Conservation (phyloP, 495 filamentous ascomycete species). For the Xylaria scruposa region DNA sequence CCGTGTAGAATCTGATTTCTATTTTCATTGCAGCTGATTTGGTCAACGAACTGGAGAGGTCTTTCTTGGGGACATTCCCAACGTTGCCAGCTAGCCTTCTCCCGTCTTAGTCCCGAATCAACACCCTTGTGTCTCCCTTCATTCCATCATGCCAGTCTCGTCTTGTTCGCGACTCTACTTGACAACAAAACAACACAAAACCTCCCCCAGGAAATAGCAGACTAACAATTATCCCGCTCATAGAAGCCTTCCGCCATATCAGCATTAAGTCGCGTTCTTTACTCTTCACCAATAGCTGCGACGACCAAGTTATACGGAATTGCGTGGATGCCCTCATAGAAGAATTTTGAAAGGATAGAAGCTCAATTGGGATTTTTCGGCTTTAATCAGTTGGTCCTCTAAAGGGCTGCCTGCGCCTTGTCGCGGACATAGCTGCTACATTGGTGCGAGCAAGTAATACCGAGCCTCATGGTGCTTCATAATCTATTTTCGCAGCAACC, state of each 20-base stretch:
- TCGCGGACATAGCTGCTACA: conserved; percentile 35
- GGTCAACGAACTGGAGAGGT: conserved; percentile 32
- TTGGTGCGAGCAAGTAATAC: conserved; percentile 32
- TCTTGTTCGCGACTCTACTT: conserved; percentile 27
- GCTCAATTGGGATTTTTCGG: conserved; percentile 5
- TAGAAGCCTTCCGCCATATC: conserved; percentile 23
- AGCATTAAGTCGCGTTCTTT: conserved; percentile 18
- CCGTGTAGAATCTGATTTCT: not conserved
- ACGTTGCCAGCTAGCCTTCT: conserved; percentile 37
- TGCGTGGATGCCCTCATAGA: not conserved
- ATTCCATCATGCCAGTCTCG: conserved; percentile 37
- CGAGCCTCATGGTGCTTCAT: conserved; percentile 48
- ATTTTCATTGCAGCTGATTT: conserved; percentile 12
- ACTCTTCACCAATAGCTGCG: conserved; percentile 1
- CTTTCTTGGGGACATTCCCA: conserved; percentile 23
- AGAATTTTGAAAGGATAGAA: not conserved
- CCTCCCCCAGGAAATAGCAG: conserved; percentile 27
- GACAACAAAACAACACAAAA: conserved; percentile 35
- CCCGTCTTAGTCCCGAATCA: conserved; percentile 28
- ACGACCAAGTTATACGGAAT: conserved; percentile 5
- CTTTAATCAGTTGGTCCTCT: conserved; percentile 11
- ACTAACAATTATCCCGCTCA: conserved; percentile 15
- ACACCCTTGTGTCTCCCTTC: conserved; percentile 37
- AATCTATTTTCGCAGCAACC: conserved; percentile 44
- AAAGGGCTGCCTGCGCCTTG: conserved; percentile 30